A percentile compares a stretch with the other conserved stretches of the same genome.
Evolutionary conservation across 345 rosid species (phyloP).

Genomic region (Sisymbrium irio): DNA sequence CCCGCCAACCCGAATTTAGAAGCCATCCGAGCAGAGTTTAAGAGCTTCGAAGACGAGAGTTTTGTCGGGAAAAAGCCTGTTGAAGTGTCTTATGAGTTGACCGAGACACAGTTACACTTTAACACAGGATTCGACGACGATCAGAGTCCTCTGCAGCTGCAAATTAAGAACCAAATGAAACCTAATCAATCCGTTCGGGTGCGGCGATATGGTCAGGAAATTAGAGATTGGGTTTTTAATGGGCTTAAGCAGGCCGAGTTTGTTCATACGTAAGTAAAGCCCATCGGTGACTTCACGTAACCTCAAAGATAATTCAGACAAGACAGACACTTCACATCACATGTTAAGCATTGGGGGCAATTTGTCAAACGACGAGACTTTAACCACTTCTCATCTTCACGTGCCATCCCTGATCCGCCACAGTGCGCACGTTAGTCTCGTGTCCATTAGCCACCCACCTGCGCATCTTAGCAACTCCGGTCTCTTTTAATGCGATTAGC

Average conservation of each 20-base stretch:
- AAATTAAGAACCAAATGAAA: constrained; percentile 25
- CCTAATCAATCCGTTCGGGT: constrained; percentile 46
- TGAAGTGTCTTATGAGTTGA: constrained; percentile 20
- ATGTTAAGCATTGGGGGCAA: constrained; percentile 21
- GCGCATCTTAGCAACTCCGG: constrained; percentile 26
- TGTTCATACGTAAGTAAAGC: background rate
- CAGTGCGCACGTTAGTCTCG: constrained; percentile 25
- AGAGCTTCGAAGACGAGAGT: background rate
- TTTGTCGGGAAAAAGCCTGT: background rate
- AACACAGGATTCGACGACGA: background rate
- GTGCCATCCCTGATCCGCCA: constrained; percentile 34
- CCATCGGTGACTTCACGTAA: constrained; percentile 3
- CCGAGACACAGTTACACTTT: constrained; percentile 11
- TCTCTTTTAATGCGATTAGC: constrained; percentile 27
- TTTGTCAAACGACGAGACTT: constrained; percentile 22
- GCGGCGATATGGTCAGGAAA: background rate
- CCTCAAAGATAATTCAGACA: background rate
- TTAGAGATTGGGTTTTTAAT: constrained; percentile 6
- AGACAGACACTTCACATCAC: background rate
- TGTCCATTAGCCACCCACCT: constrained; percentile 3
- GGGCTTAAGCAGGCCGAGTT: constrained; percentile 13
- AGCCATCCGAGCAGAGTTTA: constrained; percentile 47
- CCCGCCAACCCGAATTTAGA: constrained; percentile 92
- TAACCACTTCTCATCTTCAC: constrained; percentile 42
- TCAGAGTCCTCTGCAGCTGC: constrained; percentile 13